These are phyloP conservation scores for Tetrapisispora iriomotensis DNA, from an alignment of 805 yeast genomes.

Conservation along the genomic window DNA sequence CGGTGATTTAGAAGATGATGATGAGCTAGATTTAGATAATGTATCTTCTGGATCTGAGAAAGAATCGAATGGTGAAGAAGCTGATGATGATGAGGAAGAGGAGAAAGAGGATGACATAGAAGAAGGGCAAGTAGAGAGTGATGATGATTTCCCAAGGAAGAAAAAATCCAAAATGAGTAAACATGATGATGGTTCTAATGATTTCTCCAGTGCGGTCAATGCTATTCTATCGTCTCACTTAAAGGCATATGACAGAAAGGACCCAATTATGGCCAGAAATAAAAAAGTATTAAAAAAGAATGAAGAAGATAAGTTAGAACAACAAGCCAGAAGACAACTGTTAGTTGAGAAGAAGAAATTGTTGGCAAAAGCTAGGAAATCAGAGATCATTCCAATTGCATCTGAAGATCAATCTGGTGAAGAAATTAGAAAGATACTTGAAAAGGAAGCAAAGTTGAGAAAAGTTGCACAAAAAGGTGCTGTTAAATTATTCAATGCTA, in stretches of 20 bases:
- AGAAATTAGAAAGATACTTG: conserved; percentile 44
- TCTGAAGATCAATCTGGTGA: conserved; percentile 36
- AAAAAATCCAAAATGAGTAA: conserved; percentile 48
- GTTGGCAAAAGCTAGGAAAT: conserved; percentile 58
- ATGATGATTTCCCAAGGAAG: conserved; percentile 36
- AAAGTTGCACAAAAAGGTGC: conserved; percentile 86
- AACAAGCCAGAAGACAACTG: conserved; percentile 66
- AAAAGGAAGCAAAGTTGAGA: conserved; percentile 57
- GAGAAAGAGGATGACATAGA: conserved; percentile 17
- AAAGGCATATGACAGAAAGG: conserved; percentile 80
- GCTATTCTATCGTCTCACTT: conserved; percentile 78
- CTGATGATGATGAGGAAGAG: conserved; percentile 15
- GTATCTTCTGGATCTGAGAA: conserved; percentile 8
- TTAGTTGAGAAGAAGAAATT: conserved; percentile 60
- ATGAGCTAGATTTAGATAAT: conserved; percentile 14
- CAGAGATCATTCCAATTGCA: conserved; percentile 54
- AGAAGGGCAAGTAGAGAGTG: conserved; percentile 23
- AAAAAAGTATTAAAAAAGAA: conserved; percentile 57
- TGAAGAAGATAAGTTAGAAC: conserved; percentile 73
- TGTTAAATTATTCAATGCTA: conserved; percentile 73
- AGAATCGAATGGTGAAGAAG: conserved; percentile 13
- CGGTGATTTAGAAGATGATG: conserved; percentile 17
- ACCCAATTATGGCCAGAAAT: conserved; percentile 85
- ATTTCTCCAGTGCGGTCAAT: conserved; percentile 72
- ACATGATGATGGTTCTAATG: conserved; percentile 58